Base-by-base conservation (phyloP, 495 filamentous ascomycete genomes). In the Mycothermus thermophilus region DNA sequence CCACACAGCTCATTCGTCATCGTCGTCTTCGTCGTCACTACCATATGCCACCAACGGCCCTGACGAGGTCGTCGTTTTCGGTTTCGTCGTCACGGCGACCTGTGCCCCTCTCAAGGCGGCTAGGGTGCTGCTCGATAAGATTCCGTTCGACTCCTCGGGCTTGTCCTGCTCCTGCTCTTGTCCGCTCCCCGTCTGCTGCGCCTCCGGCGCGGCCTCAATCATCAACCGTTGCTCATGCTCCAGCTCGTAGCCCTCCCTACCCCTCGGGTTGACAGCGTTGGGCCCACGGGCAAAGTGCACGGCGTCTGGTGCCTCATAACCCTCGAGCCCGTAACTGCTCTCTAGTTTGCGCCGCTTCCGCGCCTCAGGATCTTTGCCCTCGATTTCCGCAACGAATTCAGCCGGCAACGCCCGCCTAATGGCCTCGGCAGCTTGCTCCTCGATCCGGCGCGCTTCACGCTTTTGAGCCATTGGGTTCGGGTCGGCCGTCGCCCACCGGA, bases 351-450 rank as follows among this genome's bases (percentile, higher is more conserved):
- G 74, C 47, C 83, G 66, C 62, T 92, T 95, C 50, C 74, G 69
- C 26, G 83, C 81, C 43, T 88, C 80, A 2, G 79, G 79, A 44
- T 93, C 85, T 21, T 79, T 74, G 8, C 90, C 92, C 56, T 99
- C 92, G 34, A 97, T 76, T 60, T 99, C 85, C 0, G 83, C 83
- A 1, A 99, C 80, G 47, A 84, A 96, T 16, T 81, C 84, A 1
- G 77, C 85, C 0, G 92, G 92, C n/a, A 99, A 59, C 5, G 92
- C 90, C 26, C 77, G 67, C 15, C 92, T 66, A 25, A 99, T 84
- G 8, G 92, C 92, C 50, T 95, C 92, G 0, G 90, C 92, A n/a
- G 92, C 92, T 58, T 95, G 88, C 55, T 99, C 92, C 57, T 99
- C 92, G 32, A 99, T 75, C 12, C 78, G 67, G 22, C 82, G 67